These are phyloP conservation scores for Verbascum thapsus DNA, from an alignment of 257 asterid species.

Conservation along the genomic window DNA sequence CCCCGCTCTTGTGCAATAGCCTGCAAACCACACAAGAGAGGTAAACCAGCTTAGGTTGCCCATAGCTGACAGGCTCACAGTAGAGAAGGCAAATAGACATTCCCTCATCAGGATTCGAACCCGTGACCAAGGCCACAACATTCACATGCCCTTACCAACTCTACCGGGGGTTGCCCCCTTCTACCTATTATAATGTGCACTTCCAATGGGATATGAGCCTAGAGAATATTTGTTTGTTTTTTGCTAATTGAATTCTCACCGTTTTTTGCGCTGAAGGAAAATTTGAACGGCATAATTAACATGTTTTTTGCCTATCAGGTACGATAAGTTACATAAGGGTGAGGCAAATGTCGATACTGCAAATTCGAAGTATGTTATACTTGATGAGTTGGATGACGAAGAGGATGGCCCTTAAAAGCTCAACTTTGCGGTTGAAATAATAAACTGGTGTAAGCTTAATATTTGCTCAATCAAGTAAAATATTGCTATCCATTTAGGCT, in stretches of 20 bases:
- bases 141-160: no score
- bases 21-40: no score
- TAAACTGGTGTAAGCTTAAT: constrained; percentile 43
- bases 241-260: not conserved
- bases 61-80: no score
- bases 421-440: constrained; percentile 27
- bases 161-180: no score
- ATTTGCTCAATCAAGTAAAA: not conserved
- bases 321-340: constrained; percentile 68
- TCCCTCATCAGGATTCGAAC: no score
- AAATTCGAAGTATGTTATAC: constrained; percentile 78
- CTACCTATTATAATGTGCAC: no score
- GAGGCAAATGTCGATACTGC: constrained; percentile 40
- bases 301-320: constrained; percentile 46
- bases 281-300: not conserved
- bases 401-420: constrained; percentile 48
- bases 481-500: constrained; percentile 1
- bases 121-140: no score
- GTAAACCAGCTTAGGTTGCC: no score
- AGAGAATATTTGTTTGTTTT: no score
- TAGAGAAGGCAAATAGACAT: no score
- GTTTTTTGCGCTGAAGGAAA: not conserved
- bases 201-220: no score
- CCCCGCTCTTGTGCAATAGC: no score
- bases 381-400: constrained; percentile 81